Evolutionary conservation across 352 stramenopile species (phyloP), one percentile per base, ranked within the genome.

Genomic region (Globisporangium barbulae): DNA sequence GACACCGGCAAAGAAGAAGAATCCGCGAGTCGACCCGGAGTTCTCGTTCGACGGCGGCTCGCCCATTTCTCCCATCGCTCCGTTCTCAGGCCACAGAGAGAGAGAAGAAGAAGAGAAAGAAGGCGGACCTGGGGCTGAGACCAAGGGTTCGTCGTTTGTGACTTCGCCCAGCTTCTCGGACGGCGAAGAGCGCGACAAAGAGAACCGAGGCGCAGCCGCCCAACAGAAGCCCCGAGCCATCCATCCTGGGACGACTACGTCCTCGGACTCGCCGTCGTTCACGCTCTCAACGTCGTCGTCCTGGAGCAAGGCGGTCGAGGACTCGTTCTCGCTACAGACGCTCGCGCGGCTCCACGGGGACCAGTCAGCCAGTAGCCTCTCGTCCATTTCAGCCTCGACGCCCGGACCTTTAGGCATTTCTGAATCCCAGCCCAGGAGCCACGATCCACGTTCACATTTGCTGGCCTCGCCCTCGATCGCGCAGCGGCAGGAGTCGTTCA

Each of bases 401-500:
- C 42, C 42, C 21, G 42, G 17, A 22, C 42, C 19, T 9, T 37
- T 30, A 56, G 35, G 35, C 15, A 9, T 9, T 41, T 12, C 35
- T 15, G 15, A 12, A 41, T 41, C 35, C 12, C 35, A 41, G 33
- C 19, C 21, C 17, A 42, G 15, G 58, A 37, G 15, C 47, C 3
- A 33, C 9, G 3, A 28, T 28, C 13, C 50, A 21, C 8, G 9
- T 54, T 37, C 62, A 69, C 7, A 53, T 33, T 3, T 48, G 15
- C 35, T 49, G 37, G 21, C 41, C 28, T 61, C 62, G 2, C 64
- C 35, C 45, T 68, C 60, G 25, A 81, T 87, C 57, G 61, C 75
- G 2, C 58, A 63, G 45, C 67, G 77, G 21, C 80, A 89, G 59
- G 59, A 76, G 66, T 73, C 69, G 31, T 89, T 89, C 52, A 62